phyloP scores from a whole-genome alignment of 192 early-diverging fungal genomes.

The Podila clonocystis region DNA sequence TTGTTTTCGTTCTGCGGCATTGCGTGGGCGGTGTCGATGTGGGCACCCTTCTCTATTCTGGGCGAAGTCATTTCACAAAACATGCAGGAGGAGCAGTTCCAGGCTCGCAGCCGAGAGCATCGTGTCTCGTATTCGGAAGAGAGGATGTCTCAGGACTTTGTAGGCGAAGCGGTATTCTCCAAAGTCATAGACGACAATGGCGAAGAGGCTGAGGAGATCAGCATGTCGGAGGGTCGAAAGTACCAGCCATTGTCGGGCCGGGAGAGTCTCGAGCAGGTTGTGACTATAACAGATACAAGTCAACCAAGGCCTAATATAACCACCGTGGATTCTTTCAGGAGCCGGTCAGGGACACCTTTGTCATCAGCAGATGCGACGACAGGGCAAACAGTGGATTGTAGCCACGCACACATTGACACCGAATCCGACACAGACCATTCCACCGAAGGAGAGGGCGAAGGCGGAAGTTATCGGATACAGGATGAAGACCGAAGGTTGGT shows the following conservation, averaged over 20 bases:
- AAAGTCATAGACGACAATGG: slow-evolving; percentile 27
- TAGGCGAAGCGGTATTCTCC: slow-evolving; percentile 11
- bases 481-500: slow-evolving; percentile 9
- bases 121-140: neutral
- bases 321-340: slow-evolving; percentile 2
- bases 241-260: slow-evolving; percentile 25
- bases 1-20: slow-evolving; percentile 81
- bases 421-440: slow-evolving; percentile 13
- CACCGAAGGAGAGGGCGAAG: neutral
- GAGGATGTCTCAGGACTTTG: neutral
- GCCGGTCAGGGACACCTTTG: slow-evolving; percentile 8
- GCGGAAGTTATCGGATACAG: neutral
- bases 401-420: neutral
- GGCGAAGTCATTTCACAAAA: slow-evolving; percentile 74
- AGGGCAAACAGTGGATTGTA: neutral
- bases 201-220: slow-evolving; percentile 21
- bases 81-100: slow-evolving; percentile 42
- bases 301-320: neutral
- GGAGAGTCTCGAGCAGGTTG: slow-evolving; percentile 25
- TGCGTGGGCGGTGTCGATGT: slow-evolving; percentile 88
- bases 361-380: neutral
- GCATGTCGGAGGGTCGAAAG: slow-evolving; percentile 15
- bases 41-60: slow-evolving; percentile 93
- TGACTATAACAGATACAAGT: slow-evolving; percentile 1
- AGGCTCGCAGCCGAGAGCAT: neutral